Evolutionary conservation across 768 basidiomycete genomes (phyloP), one percentile per base, ranked within the genome.

Genomic region (Leucogyrophana mollusca): DNA sequence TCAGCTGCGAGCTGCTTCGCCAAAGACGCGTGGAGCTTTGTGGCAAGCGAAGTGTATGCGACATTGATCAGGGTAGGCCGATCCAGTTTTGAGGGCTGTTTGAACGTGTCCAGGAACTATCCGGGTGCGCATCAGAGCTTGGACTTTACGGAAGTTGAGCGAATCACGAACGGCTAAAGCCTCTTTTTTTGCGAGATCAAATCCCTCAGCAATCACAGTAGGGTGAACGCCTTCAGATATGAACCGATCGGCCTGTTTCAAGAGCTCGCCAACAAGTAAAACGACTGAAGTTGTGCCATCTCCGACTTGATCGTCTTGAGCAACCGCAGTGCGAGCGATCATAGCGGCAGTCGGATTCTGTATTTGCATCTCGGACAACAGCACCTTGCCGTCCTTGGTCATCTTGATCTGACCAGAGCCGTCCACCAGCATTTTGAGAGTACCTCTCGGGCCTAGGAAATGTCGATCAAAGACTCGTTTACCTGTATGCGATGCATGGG

Each of bases 311-410:
- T 98, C 96, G 57, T 99, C 96, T 65, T 98, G 96, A 3, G 96
- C 95, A 18, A 97, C 95, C 11, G 96, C 96, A 34, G 96, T 97
- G 42, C 94, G 83, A 37, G 96, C 96, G 61, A 99, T 93, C 92
- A 99, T 95, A 24, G 96, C 94, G 14, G 96, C 96, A 3, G 96
- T 98, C 23, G 96, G 96, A 66, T 99, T 98, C 71, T 91, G 89
- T 57, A 99, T 99, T 73, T 98, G 96, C 96, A 99, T 99, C 73
- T 99, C 96, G 34, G 94, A 95, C 48, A 99, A 77, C 46, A 99
- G 72, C 34, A 97, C 95, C 73, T 99, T 99, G 53, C 96, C 96
- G 61, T 98, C 96, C 76, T 98, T 99, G 54, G 96, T 98, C 90
- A 99, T 94, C 79, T 98, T 99, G 68, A 99, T 94, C 72, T 94